Evolutionary conservation across 2,329 filamentous ascomycete species (phyloP).

Genomic region (Verticillium nonalfalfae): DNA sequence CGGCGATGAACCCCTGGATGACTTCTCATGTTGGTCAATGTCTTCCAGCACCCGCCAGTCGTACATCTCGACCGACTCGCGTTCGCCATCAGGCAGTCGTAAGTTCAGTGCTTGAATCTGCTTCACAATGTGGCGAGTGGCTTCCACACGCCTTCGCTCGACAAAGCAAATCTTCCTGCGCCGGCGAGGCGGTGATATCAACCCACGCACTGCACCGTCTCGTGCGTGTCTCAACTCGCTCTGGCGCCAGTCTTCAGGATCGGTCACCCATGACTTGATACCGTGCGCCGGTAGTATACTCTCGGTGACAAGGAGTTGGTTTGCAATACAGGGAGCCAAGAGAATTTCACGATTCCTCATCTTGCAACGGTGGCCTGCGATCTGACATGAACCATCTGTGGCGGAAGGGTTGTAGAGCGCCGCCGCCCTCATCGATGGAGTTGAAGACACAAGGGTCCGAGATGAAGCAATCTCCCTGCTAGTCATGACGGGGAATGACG

Average conservation of each 20-base stretch:
- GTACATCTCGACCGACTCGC: slow-evolving; percentile 34
- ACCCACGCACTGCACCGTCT: neutral
- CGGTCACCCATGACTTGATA: slow-evolving; percentile 22
- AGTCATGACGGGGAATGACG: neutral
- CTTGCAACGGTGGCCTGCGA: slow-evolving; percentile 26
- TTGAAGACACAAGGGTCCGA: neutral
- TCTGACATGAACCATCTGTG: slow-evolving; percentile 4
- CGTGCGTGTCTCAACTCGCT: neutral
- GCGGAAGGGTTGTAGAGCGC: neutral
- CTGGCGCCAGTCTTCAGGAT: slow-evolving; percentile 27
- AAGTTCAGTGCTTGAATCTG: slow-evolving; percentile 23
- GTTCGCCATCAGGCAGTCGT: slow-evolving; percentile 16
- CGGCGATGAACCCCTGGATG: slow-evolving; percentile 2
- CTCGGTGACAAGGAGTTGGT: slow-evolving; percentile 26
- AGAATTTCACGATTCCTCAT: slow-evolving; percentile 30
- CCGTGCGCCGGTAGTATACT: slow-evolving; percentile 36
- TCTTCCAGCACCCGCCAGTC: slow-evolving; percentile 40
- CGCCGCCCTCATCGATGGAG: neutral
- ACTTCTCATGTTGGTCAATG: slow-evolving; percentile 31
- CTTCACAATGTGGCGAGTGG: slow-evolving; percentile 24
- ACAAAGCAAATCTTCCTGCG: slow-evolving; percentile 24
- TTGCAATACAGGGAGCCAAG: slow-evolving; percentile 33
- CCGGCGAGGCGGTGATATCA: neutral
- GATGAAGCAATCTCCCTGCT: neutral
- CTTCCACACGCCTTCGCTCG: slow-evolving; percentile 20